Conservation (phyloP, 768 basidiomycete genomes). For the Russula compacta region DNA sequence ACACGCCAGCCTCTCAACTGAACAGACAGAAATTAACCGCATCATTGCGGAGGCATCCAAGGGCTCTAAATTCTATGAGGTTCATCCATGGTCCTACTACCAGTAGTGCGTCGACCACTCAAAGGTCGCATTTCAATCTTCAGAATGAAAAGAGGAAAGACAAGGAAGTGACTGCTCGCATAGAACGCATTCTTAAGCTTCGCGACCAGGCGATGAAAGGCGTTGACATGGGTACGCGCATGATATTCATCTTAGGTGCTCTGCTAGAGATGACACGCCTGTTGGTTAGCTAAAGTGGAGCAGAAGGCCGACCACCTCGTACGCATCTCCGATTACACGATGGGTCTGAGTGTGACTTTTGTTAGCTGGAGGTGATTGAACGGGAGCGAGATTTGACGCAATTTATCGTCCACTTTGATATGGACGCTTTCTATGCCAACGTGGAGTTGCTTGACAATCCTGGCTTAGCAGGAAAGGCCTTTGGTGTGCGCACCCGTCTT, state of each 20-base stretch:
- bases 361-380: conserved; percentile 63
- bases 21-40: conserved; percentile 77
- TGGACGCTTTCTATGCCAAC: conserved; percentile 88
- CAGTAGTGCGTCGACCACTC: not conserved
- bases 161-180: conserved; percentile 70
- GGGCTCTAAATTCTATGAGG: conserved; percentile 89
- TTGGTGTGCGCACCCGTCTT: conserved; percentile 43
- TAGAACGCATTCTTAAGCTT: conserved; percentile 56
- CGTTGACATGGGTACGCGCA: conserved; percentile 42
- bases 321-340: conserved; percentile 22
- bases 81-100: conserved; percentile 23
- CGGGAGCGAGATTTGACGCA: conserved; percentile 69
- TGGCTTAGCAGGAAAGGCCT: conserved; percentile 58
- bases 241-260: conserved; percentile 20
- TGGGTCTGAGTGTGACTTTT: not conserved
- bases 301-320: conserved; percentile 61
- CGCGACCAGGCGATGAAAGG: conserved; percentile 49
- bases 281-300: conserved; percentile 47
- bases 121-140: not conserved
- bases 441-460: conserved; percentile 67
- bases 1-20: conserved; percentile 48
- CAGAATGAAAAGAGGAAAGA: conserved; percentile 90
- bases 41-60: conserved; percentile 87
- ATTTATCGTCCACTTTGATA: conserved; percentile 87
- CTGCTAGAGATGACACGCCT: not conserved